A percentile compares a stretch with the other conserved stretches of the same genome.
Conservation (phyloP, 495 filamentous ascomycete species). For the Penicillium psychrofluorescens region DNA sequence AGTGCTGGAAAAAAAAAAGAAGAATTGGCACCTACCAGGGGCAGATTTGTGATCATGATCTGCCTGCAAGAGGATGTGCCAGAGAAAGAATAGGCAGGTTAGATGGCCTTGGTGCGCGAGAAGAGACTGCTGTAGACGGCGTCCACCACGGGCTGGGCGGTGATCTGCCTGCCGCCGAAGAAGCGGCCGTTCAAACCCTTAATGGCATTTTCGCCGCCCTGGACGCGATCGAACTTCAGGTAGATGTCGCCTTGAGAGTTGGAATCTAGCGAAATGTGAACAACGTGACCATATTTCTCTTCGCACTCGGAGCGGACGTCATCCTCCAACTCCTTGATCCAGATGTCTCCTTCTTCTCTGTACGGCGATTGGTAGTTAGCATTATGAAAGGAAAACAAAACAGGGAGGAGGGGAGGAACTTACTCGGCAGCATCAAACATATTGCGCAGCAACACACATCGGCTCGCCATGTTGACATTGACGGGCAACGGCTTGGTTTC, state of each 20-base stretch:
- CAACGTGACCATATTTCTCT: constrained; percentile 92
- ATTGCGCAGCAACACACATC: constrained; percentile 89
- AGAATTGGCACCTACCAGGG: constrained; percentile 36
- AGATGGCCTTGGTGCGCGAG: constrained; percentile 70
- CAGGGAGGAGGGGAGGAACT: constrained; percentile 24
- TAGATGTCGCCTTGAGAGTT: constrained; percentile 96
- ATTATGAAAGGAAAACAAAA: not conserved
- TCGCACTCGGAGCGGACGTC: constrained; percentile 92
- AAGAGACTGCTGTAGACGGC: constrained; percentile 97
- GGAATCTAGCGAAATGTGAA: constrained; percentile 93
- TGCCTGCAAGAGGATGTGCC: constrained; percentile 12
- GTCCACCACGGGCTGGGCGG: constrained; percentile 91
- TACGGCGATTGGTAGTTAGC: constrained; percentile 31
- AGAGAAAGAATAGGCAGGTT: constrained; percentile 16
- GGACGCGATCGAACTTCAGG: constrained; percentile 92
- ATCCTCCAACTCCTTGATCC: constrained; percentile 91
- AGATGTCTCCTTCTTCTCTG: constrained; percentile 80
- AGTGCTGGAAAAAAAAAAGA: constrained; percentile 15
- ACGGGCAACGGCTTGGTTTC: constrained; percentile 75
- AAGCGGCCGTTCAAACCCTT: constrained; percentile 95
- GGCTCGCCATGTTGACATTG: constrained; percentile 86
- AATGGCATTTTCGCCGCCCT: constrained; percentile 93
- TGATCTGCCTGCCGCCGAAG: constrained; percentile 86
- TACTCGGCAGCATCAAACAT: constrained; percentile 94
- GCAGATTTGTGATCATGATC: constrained; percentile 25